Evolutionary conservation across 2,329 filamentous ascomycete species (phyloP), one percentile per base, ranked within the genome.

Genomic region (Colletotrichum salicis): DNA sequence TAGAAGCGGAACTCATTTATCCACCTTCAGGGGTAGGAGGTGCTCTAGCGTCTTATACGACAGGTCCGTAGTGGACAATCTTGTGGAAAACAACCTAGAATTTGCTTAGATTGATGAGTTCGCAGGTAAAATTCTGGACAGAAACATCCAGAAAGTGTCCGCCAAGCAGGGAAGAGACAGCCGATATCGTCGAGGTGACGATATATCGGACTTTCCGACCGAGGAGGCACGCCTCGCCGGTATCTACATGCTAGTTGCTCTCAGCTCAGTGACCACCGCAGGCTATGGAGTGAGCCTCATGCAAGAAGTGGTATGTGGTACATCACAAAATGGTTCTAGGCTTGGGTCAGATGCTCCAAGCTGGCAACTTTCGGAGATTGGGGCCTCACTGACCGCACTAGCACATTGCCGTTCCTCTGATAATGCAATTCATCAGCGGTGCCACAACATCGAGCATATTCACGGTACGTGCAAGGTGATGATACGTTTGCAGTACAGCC

Each of bases 401-500:
- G 66, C 65, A 74, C 41, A 64, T 73, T 24, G 64, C 70, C 5
- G 63, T 73, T 13, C 58, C 57, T n/a, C 54, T 74, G 19, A 37
- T 71, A 5, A 73, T 74, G 67, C 73, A 74, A 33, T 74, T 74
- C 45, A 24, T 74, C 2, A 73, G 57, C 4, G 73, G 73, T n/a
- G 71, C 54, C 4, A 60, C 73, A 10, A 74, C 67, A 3, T 64
- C 67, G 4, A 68, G 66, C n/a, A 61, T 67, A 12, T 74, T 71
- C 48, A 71, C 64, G 45, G 70, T 74, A 29, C 24, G 70, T 41
- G 6, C 37, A 4, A 8, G 8, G 15, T 41, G 3, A 3, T 15
- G 2, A 41, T 3, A 19, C 15, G 7, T 29, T 5, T 29, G 27
- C 27, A 29, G 27, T 29, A 41, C 15, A 3, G 8, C 13, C 37